Evolutionary conservation across 2,329 filamentous ascomycete genomes (phyloP), one percentile per base, ranked within the genome.

Genomic region (Aureobasidium sp.): DNA sequence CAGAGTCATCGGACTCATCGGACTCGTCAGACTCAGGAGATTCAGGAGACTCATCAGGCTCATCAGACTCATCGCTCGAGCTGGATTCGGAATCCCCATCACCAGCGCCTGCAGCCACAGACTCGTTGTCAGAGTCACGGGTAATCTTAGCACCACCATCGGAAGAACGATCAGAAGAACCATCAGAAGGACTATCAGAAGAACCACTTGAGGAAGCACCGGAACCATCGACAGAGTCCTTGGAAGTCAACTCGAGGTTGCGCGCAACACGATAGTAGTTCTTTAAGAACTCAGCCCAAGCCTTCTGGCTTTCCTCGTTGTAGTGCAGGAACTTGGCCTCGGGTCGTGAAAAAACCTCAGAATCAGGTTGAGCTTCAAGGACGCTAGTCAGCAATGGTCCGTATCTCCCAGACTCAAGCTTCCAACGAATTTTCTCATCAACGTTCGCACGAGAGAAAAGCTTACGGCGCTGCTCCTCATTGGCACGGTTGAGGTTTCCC

Each of bases 341-440:
- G 5, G 41, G 54, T 37, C 54, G 30, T 3, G 30, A 21, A 14
- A 58, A 32, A 1, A 47, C 1, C 4, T 39, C 21, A 21, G 32
- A 1, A 3, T 57, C 30, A 30, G 42, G 30, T 13, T 58, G 41
- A 32, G 41, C 42, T 25, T 48, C 32, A 4, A 58, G 54, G 32
- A 58, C 47, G 7, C 13, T 39, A 11, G 30, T 58, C 3, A 21
- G 41, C 32, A 58, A 30, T n/a, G 47, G 54, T 42, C 54, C 54
- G 25, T 58, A 58, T 25, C 54, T 39, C 25, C 54, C 54, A 25
- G 54, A 58, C 42, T 58, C 54, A 14, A 58, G 54, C 42, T 58
- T 58, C 41, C 30, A 58, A 8, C 54, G 54, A 13, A 58, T 48
- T 21, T 58, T 58, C 2, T 47, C 54, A 4, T 58, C 42, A 21